Percentiles rank a stretch among this genome's conserved stretches.
Evolutionary conservation across 2,329 filamentous ascomycete species (phyloP).

Genomic region (Cryphonectria japonica): DNA sequence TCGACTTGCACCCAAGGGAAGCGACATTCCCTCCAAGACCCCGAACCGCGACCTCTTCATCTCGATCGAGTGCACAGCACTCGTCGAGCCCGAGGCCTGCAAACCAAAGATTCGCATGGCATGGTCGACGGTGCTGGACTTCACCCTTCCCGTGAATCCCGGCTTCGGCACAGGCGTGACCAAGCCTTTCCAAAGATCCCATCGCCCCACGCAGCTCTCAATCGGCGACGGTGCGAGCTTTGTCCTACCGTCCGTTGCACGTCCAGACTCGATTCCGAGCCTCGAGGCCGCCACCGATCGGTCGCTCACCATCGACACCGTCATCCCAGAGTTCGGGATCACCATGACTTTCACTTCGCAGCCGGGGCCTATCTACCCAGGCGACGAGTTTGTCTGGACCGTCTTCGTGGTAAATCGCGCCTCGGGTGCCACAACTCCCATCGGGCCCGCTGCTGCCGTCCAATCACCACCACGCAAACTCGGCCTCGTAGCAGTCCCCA

Average conservation of each 20-base stretch:
- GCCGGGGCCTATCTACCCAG: slow-evolving; percentile 57
- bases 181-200: slow-evolving; percentile 63
- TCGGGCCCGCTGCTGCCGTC: slow-evolving; percentile 32
- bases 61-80: slow-evolving; percentile 62
- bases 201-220: slow-evolving; percentile 67
- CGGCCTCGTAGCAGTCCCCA: slow-evolving; percentile 69
- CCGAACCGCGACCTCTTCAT: slow-evolving; percentile 60
- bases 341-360: slow-evolving; percentile 76
- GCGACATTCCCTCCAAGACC: slow-evolving; percentile 50
- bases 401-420: slow-evolving; percentile 78
- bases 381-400: slow-evolving; percentile 71
- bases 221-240: slow-evolving; percentile 62
- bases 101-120: slow-evolving; percentile 65
- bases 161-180: slow-evolving; percentile 58
- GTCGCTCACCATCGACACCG: slow-evolving; percentile 43
- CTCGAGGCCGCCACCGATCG: slow-evolving; percentile 57
- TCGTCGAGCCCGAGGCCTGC: slow-evolving; percentile 59
- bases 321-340: slow-evolving; percentile 67
- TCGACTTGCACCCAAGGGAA: slow-evolving; percentile 59
- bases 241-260: slow-evolving; percentile 58
- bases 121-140: slow-evolving; percentile 72
- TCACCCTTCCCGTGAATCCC: slow-evolving; percentile 67
- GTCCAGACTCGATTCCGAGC: slow-evolving; percentile 63
- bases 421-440: slow-evolving; percentile 42
- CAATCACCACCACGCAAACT: slow-evolving; percentile 62